Evolutionary conservation across 306 rosid species (phyloP).

Genomic region (Coriaria nepalensis): DNA sequence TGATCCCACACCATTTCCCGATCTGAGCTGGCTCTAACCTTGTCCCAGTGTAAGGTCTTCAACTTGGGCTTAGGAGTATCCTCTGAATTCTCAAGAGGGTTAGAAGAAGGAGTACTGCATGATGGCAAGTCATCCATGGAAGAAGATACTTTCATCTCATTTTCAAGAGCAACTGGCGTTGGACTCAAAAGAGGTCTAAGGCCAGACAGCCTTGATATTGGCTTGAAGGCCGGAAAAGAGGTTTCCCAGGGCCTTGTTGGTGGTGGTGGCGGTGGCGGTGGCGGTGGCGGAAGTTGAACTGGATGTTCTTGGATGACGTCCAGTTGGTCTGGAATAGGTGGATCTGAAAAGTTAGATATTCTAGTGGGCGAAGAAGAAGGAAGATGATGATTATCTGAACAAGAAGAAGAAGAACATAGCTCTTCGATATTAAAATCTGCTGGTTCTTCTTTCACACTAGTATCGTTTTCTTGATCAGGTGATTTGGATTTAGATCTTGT

Average conservation of each 20-base stretch:
- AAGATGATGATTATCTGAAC: conserved; percentile 8
- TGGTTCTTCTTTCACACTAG: too few species aligned
- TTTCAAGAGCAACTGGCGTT: conserved; percentile 29
- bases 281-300: conserved; percentile 12
- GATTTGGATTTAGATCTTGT: conserved; percentile 14
- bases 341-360: conserved; percentile 8
- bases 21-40: conserved; percentile 93
- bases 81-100: conserved; percentile 23
- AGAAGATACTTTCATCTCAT: conserved; percentile 23
- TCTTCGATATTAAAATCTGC: too few species aligned
- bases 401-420: neutral
- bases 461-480: neutral
- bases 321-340: too few species aligned
- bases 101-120: conserved; percentile 5
- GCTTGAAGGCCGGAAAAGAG: conserved; percentile 15
- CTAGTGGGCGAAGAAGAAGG: conserved; percentile 10
- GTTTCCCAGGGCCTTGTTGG: conserved; percentile 15
- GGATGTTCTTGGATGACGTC: too few species aligned
- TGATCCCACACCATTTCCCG: conserved; percentile 99
- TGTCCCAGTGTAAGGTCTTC: conserved; percentile 97
- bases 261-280: conserved; percentile 21
- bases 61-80: conserved; percentile 61
- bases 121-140: conserved; percentile 50
- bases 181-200: conserved; percentile 24
- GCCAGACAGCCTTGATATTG: conserved; percentile 22